Base-by-base conservation (phyloP, 129 eudicot species). In the Centaurea solstitialis region DNA sequence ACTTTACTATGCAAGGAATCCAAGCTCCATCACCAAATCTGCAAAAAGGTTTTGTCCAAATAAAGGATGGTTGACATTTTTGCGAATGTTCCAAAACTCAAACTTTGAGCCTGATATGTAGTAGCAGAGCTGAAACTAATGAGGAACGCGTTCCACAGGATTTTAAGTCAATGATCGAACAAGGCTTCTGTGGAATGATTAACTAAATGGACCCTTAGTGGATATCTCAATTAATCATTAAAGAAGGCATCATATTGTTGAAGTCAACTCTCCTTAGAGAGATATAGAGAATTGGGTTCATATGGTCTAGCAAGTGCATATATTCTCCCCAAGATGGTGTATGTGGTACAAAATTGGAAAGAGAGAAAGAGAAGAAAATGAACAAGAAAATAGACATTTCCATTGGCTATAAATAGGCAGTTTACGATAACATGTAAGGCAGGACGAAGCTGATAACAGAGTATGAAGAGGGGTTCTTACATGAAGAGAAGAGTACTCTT, bases 41-140 rank as follows among this genome's bases (percentile, higher is more conserved):
- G 70, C 70, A 75, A 75, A 75, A 59, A 33, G 13, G 70, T 75
- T 75, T 21, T 12, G 20, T 75, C 53, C 33, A 59, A 43, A 43
- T 43, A 43, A 59, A 57, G 70, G 21, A 75, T 53, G 70, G 72
- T 23, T 18, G 13, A 28, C 59, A 72, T 72, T 17, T 26, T 20
- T 2, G 68, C 68, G 9, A 20, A 21, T 62, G 68, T 62, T 8
- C 68, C 28, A 62, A 62, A 62, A 22, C 22, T 62, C 9, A 62
- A 20, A 62, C 30, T 21, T 20, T 62, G 68, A 21, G 68, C 26
- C 12, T 62, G 68, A 62, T 21, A 62, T 62, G 68, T 21, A 22
- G 28, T 62, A 70, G 7, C 74, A 70, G 50, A 70, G 74, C 18
- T 70, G 74, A 70, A 47, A 70, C 17, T 18, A 70, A 33, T 17